Conservation (phyloP, 306 rosid genomes). For the Pyrus bretschneideri region DNA sequence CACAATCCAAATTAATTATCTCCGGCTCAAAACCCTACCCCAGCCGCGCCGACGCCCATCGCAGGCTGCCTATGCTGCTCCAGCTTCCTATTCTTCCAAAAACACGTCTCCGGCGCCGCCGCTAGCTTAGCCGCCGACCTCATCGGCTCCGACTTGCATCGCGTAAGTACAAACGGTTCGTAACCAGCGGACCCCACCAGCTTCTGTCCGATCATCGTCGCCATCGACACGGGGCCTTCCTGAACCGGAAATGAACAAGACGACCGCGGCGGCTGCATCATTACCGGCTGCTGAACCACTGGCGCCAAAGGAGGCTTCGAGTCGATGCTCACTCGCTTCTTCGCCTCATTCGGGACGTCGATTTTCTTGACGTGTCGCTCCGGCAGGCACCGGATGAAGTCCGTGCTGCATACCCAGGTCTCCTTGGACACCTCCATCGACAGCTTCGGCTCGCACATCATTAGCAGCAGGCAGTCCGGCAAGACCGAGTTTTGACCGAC, state of each 20-base stretch:
- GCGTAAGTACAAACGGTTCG: slow-evolving; percentile 80
- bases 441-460: slow-evolving; percentile 98
- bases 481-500: slow-evolving; percentile 25
- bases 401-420: slow-evolving; percentile 89
- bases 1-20: not conserved
- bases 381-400: slow-evolving; percentile 71
- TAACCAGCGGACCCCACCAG: slow-evolving; percentile 51
- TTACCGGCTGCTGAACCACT: slow-evolving; percentile 21
- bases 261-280: slow-evolving; percentile 68
- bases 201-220: slow-evolving; percentile 71
- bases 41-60: slow-evolving; percentile 77
- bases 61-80: slow-evolving; percentile 65
- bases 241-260: slow-evolving; percentile 63
- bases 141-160: slow-evolving; percentile 98
- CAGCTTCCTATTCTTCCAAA: slow-evolving; percentile 70
- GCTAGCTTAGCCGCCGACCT: slow-evolving; percentile 56
- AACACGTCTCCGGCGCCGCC: slow-evolving; percentile 61
- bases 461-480: slow-evolving; percentile 81
- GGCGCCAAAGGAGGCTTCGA: slow-evolving; percentile 2
- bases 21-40: slow-evolving; percentile 54
- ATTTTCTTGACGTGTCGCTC: slow-evolving; percentile 36
- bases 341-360: slow-evolving; percentile 19
- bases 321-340: slow-evolving; percentile 28
- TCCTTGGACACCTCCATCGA: slow-evolving; percentile 97
- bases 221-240: slow-evolving; percentile 44